phyloP scores from a whole-genome alignment of 169 alveolate genomes.

The Cryptosporidium ryanae region DNA sequence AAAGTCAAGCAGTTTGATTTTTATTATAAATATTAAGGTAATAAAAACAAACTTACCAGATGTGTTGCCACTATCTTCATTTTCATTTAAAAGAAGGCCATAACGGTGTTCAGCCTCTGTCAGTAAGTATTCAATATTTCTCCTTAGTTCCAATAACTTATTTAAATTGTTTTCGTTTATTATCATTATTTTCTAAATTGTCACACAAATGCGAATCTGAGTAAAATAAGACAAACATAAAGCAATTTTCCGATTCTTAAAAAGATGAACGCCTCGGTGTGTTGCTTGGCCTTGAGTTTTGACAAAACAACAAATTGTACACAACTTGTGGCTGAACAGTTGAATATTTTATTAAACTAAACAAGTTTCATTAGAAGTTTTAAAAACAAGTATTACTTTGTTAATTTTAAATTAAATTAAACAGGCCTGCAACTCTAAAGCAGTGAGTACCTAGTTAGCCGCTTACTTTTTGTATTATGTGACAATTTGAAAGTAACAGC shows the following conservation, averaged over 20 bases:
- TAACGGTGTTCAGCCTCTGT: conserved; percentile 38
- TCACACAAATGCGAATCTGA: too few relatives aligned
- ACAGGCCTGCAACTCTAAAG: too few relatives aligned
- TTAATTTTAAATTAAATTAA: too few relatives aligned
- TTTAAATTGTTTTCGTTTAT: conserved; percentile 9
- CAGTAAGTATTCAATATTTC: conserved; percentile 29
- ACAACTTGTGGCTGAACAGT: too few relatives aligned
- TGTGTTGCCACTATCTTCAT: not conserved
- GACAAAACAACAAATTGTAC: too few relatives aligned
- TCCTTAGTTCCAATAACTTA: conserved; percentile 10
- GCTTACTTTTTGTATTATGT: not conserved
- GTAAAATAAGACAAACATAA: too few relatives aligned
- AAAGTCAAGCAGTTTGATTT: not conserved
- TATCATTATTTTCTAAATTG: conserved; percentile 3
- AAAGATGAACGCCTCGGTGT: too few relatives aligned
- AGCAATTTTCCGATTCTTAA: too few relatives aligned
- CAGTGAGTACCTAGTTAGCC: not conserved
- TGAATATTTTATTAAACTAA: too few relatives aligned
- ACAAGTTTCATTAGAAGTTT: too few relatives aligned
- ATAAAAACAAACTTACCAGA: conserved; percentile 12
- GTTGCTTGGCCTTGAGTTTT: too few relatives aligned
- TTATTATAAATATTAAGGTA: not conserved
- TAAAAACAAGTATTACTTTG: too few relatives aligned
- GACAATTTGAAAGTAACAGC: not conserved
- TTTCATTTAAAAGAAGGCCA: not conserved